Percentiles rank a stretch among this genome's conserved stretches.
Evolutionary conservation across 495 filamentous ascomycete genomes (phyloP).

Genomic region (Aspergillus steynii): DNA sequence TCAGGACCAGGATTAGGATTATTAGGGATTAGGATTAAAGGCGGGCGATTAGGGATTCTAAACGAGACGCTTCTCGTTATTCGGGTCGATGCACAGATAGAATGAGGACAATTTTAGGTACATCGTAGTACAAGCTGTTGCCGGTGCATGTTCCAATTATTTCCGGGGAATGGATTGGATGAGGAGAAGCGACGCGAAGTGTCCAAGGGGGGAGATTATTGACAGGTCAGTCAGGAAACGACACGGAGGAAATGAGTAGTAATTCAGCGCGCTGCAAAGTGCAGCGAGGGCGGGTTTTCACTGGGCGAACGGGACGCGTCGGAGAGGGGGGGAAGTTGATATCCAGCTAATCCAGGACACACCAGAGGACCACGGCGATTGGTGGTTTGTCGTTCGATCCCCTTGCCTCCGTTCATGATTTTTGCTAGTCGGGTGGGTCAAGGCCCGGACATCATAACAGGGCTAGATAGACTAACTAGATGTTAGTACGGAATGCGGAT

Average conservation of each 20-base stretch:
- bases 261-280: too few relatives aligned
- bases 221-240: too few relatives aligned
- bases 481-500: background rate
- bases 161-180: background rate
- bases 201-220: background rate
- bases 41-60: background rate
- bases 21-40: background rate
- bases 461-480: background rate
- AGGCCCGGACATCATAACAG: background rate
- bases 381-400: background rate
- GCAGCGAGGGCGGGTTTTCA: background rate
- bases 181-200: background rate
- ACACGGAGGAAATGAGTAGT: background rate
- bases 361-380: background rate
- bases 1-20: background rate
- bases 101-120: slow-evolving; percentile 4
- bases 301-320: background rate
- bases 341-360: background rate
- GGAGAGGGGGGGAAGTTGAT: background rate
- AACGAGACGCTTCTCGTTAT: background rate
- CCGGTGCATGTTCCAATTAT: background rate
- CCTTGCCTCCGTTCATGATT: background rate
- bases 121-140: slow-evolving; percentile 4
- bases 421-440: background rate
- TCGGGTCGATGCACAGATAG: background rate